Evolutionary conservation across 2,329 filamentous ascomycete genomes (phyloP).

Genomic region (Escovopsis sp.): DNA sequence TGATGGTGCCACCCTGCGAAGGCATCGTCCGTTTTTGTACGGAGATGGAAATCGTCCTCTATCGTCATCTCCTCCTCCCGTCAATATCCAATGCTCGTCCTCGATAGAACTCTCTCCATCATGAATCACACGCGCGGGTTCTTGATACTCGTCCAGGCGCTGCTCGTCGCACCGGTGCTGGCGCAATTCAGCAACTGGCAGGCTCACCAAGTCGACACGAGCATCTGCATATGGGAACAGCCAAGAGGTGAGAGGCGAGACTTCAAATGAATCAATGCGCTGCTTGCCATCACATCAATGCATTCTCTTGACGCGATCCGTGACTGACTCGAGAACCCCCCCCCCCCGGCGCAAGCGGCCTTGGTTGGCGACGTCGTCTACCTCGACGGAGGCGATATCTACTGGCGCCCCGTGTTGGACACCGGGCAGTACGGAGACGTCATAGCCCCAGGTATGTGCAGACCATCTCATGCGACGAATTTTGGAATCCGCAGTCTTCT

Average conservation of each 20-base stretch:
- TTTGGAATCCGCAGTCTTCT: background rate
- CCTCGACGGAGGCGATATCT: slow-evolving; percentile 46
- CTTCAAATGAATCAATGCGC: background rate
- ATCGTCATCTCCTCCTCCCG: background rate
- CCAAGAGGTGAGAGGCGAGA: slow-evolving; percentile 23
- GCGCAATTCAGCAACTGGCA: slow-evolving; percentile 35
- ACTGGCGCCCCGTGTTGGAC: slow-evolving; percentile 35
- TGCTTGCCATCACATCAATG: background rate
- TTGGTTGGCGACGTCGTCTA: slow-evolving; percentile 48
- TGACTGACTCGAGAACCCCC: slow-evolving; percentile 4
- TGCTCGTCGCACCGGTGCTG: slow-evolving; percentile 5
- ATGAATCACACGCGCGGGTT: slow-evolving; percentile 9
- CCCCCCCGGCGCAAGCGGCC: slow-evolving; percentile 26
- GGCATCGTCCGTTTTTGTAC: background rate
- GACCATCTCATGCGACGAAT: background rate
- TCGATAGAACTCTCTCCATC: background rate
- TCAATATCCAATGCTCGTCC: no score
- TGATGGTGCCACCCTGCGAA: background rate
- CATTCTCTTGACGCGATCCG: slow-evolving; percentile 5
- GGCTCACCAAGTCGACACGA: slow-evolving; percentile 37
- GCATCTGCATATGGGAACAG: slow-evolving; percentile 44
- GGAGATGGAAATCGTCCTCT: background rate
- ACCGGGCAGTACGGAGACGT: slow-evolving; percentile 24
- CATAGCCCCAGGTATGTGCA: slow-evolving; percentile 24
- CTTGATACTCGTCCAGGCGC: slow-evolving; percentile 8